phyloP scores from a whole-genome alignment of 306 rosid genomes.

The Spatholobus suberectus region DNA sequence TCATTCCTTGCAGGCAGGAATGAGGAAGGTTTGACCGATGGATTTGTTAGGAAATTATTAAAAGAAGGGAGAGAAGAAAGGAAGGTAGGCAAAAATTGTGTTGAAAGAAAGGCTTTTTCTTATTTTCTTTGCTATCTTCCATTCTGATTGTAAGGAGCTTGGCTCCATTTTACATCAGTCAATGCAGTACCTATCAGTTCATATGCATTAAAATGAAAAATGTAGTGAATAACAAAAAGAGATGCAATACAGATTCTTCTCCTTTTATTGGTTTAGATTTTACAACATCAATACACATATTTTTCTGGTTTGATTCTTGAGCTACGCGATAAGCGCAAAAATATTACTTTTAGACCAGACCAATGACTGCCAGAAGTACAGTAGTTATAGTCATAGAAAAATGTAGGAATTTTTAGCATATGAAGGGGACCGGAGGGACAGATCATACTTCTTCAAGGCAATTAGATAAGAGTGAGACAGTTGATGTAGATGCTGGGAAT shows the following conservation, averaged over 20 bases:
- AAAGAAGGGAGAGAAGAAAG: not conserved
- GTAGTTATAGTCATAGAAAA: not conserved
- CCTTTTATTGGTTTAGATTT: not conserved
- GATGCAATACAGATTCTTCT: too few relatives aligned
- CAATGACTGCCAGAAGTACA: not conserved
- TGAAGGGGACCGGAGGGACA: too few relatives aligned
- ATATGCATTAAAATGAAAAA: too few relatives aligned
- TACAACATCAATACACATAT: not conserved
- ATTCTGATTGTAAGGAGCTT: too few relatives aligned
- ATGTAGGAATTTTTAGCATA: not conserved
- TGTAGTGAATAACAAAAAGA: too few relatives aligned
- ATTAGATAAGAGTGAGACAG: too few relatives aligned
- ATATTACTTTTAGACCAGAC: not conserved
- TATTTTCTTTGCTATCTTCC: too few relatives aligned
- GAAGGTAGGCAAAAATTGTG: not conserved
- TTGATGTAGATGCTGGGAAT: constrained; percentile 68
- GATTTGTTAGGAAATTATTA: not conserved
- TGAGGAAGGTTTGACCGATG: not conserved
- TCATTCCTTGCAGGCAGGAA: not conserved
- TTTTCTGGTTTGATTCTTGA: not conserved
- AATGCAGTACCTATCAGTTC: too few relatives aligned
- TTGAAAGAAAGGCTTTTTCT: too few relatives aligned
- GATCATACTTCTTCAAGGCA: too few relatives aligned
- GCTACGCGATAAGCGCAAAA: not conserved
- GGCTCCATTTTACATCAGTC: not conserved